Evolutionary conservation across 139 green algal species (phyloP), one percentile per base, ranked within the genome.

Genomic region (Picochlorum sp.): DNA sequence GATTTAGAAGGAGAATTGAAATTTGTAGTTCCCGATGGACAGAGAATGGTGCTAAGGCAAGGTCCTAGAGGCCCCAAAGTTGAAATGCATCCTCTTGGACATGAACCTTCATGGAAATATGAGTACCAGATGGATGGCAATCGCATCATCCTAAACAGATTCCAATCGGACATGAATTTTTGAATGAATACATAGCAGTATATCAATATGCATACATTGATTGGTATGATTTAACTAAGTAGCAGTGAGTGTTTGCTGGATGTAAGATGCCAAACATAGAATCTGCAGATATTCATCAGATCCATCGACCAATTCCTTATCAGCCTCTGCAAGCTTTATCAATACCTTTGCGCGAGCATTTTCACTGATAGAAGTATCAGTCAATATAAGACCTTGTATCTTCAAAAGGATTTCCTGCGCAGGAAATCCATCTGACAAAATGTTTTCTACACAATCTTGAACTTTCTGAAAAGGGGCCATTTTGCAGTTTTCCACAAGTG

Each of bases 211-310:
- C 10, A 47, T 26, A 47, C 20, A 26, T 26, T 47, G 39, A 47
- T 47, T 26, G 18, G 4, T 47, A 47, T 47, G 20, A 32, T 24
- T 31, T 53, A 8, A 29, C 44, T 31, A 53, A 32, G 24, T 29
- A 53, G 22, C 30, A 31, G 22, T 53, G 44, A 33, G 44, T 20
- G 22, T 53, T 10, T 41, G 59, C 53, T 74, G 67, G 28, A 59
- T 33, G 14, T 44, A 40, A 3, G 14, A 75, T 24, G 69, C 74
- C 12, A 87, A 73, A 37, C 77, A 59, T 3, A 95, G 66, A 61
- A 96, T 76, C 79, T 96, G 88, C 65, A 96, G 47, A 47, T 73
- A 74, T 74, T 94, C 88, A 67, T 96, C 87, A 1, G 85, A 76
- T 0, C 88, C 88, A 40, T 90, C 83, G 37, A 82, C 64, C 20